Base-by-base conservation (phyloP, 108 stramenopile genomes). In the Skeletonema grethae region DNA sequence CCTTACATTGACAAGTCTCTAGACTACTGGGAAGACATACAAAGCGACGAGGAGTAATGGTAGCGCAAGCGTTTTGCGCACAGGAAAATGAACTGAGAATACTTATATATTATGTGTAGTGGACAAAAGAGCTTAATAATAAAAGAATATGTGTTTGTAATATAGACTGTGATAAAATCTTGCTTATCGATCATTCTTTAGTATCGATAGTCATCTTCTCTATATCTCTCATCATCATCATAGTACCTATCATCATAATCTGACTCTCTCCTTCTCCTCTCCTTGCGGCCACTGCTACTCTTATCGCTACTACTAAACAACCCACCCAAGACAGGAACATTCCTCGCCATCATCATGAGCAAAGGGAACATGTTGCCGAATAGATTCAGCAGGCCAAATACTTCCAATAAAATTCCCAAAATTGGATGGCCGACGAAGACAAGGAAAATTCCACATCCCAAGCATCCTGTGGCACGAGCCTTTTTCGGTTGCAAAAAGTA, bases 351-450 rank as follows among this genome's bases (percentile, higher is more conserved):
- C 35, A 80, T 83, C 78, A 76, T 72, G 5, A 94, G 72, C 28
- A 97, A 45, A 9, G 96, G 94, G 75, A 97, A 97, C 85, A 95
- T 85, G 66, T 97, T 95, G 5, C 94, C 97, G 77, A 97, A 98
- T 3, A 98, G 69, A 84, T 98, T 98, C 61, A 97, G 50, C 57
- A 98, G 67, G 3, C 97, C 96, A 82, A 98, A 97, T 0, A 88
- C 72, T 82, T 98, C 97, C 68, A 97, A 55, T 25, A 82, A 32
- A 31, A 98, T 95, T 9, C 97, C 97, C 8, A 97, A 73, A 7
- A 97, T 77, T 10, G 97, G 95, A 78, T 90, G 79, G 28, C 96
- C 96, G 15, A 85, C 79, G 67, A 98, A 80, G 25, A 98, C 95
- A 10, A 96, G 78, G 58, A 94, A 81, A 8, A 94, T 91, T 22